Conservation (phyloP, 129 eudicot species). For the Erigeron canadensis region DNA sequence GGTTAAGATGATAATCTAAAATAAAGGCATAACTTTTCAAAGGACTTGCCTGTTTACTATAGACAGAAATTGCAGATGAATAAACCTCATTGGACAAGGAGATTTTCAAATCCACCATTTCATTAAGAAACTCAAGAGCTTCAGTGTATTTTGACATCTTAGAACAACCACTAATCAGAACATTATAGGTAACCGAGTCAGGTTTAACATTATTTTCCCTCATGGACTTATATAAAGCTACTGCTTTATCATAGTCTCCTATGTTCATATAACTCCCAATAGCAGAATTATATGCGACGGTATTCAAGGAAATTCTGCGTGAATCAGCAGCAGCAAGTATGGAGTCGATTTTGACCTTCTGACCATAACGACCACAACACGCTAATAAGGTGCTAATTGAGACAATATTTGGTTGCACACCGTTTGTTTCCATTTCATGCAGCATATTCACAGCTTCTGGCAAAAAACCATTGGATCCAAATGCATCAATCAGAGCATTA, state of each 20-base stretch:
- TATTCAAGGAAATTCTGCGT: slow-evolving; percentile 73
- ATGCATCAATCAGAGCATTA: slow-evolving; percentile 92
- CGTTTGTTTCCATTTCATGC: slow-evolving; percentile 81
- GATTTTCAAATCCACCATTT: slow-evolving; percentile 58
- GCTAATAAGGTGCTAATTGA: slow-evolving; percentile 82
- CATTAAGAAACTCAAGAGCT: slow-evolving; percentile 70
- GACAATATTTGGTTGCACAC: slow-evolving; percentile 80
- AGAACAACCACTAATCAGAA: slow-evolving; percentile 82
- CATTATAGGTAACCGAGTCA: slow-evolving; percentile 78
- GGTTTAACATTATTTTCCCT: slow-evolving; percentile 68
- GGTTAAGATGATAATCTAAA: slow-evolving; percentile 3
- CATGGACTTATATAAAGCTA: slow-evolving; percentile 58
- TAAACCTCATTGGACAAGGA: slow-evolving; percentile 74
- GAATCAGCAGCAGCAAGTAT: slow-evolving; percentile 82
- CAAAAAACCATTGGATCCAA: slow-evolving; percentile 78
- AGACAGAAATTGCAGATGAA: slow-evolving; percentile 82
- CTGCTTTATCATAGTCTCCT: slow-evolving; percentile 83
- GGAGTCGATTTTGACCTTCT: slow-evolving; percentile 79
- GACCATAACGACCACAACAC: slow-evolving; percentile 81
- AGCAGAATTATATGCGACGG: slow-evolving; percentile 81
- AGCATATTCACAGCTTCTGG: slow-evolving; percentile 79
- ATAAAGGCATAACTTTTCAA: background rate
- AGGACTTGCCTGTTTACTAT: slow-evolving; percentile 75
- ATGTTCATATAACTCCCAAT: slow-evolving; percentile 88
- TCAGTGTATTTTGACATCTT: slow-evolving; percentile 75